phyloP scores from a whole-genome alignment of 2,329 filamentous ascomycete genomes.

The Arthrobotrys iridis region DNA sequence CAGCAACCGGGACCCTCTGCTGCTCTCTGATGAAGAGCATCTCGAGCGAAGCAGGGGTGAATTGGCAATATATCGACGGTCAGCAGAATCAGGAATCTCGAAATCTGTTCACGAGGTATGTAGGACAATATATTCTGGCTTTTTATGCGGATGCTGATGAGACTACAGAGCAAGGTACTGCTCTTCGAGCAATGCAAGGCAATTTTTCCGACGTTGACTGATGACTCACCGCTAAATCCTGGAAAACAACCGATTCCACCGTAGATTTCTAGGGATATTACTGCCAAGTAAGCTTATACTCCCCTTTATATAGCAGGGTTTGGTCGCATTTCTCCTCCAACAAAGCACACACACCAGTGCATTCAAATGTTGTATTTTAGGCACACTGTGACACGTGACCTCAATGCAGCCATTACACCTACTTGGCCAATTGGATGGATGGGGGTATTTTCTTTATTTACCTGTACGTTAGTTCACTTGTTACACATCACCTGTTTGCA shows the following conservation, averaged over 20 bases:
- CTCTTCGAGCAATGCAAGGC: neutral
- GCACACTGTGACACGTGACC: no score
- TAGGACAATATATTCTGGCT: neutral
- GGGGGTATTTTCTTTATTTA: no score
- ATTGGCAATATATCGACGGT: neutral
- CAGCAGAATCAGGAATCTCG: neutral
- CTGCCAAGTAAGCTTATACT: no score
- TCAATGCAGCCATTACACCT: no score
- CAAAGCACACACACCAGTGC: no score
- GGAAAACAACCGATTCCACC: neutral
- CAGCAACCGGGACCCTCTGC: neutral
- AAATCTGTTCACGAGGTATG: neutral
- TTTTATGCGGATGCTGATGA: neutral
- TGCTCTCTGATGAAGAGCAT: neutral
- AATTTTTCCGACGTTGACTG: neutral
- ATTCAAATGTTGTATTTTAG: no score
- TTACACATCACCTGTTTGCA: no score
- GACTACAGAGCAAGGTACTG: neutral
- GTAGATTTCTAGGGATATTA: neutral
- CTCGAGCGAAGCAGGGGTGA: conserved; percentile 5
- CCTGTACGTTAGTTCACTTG: no score
- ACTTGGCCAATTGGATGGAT: no score
- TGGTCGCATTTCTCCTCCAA: no score
- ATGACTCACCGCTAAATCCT: conserved; percentile 1
- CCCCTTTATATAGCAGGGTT: no score